Base-by-base conservation (phyloP, 306 rosid genomes). In the Medicago arabica region DNA sequence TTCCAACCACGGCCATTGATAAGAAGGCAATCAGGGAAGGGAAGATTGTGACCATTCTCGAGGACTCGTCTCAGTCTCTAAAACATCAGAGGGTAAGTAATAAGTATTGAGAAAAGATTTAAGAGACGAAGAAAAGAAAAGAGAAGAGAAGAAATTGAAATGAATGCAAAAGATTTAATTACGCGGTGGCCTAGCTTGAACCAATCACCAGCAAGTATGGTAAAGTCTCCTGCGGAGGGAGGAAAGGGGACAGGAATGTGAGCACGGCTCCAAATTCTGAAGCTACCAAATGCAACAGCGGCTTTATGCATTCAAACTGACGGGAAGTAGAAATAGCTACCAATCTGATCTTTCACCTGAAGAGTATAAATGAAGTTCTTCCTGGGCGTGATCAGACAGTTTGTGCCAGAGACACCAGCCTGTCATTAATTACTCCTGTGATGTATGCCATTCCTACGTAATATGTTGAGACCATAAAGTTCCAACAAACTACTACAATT, bases 1-100 rank as follows among this genome's bases (percentile, higher is more conserved):
- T 92, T 92, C 97, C 93, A 92, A 17, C 96, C 96, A 15, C 88
- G 97, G 17, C 98, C 98, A 31, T 95, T 95, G 84, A 95, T 95
- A 43, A 88, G 96, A 76, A 90, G 84, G 11, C 98, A 97, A 49
- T 95, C 97, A 6, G 98, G 97, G 85, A 67, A 80, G 16, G 98
- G 98, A 74, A 95, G 95, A 80, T 80, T 84, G 21, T 67, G 89
- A 65, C 98, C 98, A 28, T 80, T 86, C 39, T 95, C 97, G 69
- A 92, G 80, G 69, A 72, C 58, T 57, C 88, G 86, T 80, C 97
- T 87, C 77, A 92, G 67, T 75, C 91, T 76, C 97, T 92, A 67
- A 23, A 78, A 60, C 5, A 62, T 23, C 72, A 75, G 13, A 54
- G 28, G 40, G 4, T 2, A 58, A 72, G 43, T 15, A 61, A 9